These are phyloP conservation scores for Penicillium tannophilum DNA, from an alignment of 495 filamentous ascomycete genomes.

Conservation along the genomic window DNA sequence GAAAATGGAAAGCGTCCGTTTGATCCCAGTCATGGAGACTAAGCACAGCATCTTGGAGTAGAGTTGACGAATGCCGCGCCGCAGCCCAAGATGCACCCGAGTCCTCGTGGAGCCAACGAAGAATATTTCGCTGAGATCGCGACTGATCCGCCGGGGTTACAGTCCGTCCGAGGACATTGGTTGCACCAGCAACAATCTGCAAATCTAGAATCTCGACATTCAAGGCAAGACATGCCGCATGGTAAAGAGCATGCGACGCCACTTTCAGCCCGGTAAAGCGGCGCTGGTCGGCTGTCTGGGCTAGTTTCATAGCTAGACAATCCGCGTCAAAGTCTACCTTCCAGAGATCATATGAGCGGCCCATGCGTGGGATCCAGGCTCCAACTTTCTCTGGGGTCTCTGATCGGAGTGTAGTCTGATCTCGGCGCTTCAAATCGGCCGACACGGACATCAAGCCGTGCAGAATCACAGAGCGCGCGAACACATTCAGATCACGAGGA, in stretches of 20 bases:
- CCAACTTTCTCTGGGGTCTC: slow-evolving; percentile 41
- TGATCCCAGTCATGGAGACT: slow-evolving; percentile 53
- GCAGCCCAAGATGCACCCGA: slow-evolving; percentile 34
- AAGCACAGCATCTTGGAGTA: slow-evolving; percentile 49
- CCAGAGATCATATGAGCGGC: slow-evolving; percentile 54
- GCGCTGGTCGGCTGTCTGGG: slow-evolving; percentile 28
- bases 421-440: slow-evolving; percentile 56
- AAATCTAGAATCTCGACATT: slow-evolving; percentile 56
- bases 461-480: slow-evolving; percentile 50
- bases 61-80: slow-evolving; percentile 46
- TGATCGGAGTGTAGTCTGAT: slow-evolving; percentile 51
- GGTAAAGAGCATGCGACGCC: slow-evolving; percentile 50
- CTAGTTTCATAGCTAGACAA: slow-evolving; percentile 39
- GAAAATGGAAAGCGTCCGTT: slow-evolving; percentile 55
- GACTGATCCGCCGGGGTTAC: slow-evolving; percentile 48
- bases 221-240: slow-evolving; percentile 51
- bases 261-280: slow-evolving; percentile 45
- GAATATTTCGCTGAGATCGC: slow-evolving; percentile 44
- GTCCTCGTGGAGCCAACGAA: slow-evolving; percentile 40
- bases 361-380: slow-evolving; percentile 52
- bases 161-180: slow-evolving; percentile 50
- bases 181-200: slow-evolving; percentile 57
- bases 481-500: slow-evolving; percentile 45
- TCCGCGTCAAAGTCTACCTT: slow-evolving; percentile 55
- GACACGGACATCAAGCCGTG: slow-evolving; percentile 59